A percentile compares a stretch with the other conserved stretches of the same genome.
Evolutionary conservation across 345 rosid genomes (phyloP).

Genomic region (Boechera divaricarpa): DNA sequence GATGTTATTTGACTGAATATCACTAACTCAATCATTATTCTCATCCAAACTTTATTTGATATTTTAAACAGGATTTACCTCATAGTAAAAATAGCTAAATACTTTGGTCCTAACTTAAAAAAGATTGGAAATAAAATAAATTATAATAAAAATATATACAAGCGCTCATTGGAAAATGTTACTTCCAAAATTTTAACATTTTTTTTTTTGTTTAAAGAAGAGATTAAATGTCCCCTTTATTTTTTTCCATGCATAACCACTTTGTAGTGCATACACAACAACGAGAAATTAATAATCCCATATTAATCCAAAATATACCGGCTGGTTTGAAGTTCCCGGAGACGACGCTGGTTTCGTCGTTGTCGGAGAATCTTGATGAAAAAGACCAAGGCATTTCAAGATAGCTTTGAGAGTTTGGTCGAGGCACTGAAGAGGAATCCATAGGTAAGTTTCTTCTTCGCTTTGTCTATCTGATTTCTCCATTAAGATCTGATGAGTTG

Average conservation of each 20-base stretch:
- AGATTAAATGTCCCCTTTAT: not conserved
- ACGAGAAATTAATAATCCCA: not conserved
- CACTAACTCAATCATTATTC: not conserved
- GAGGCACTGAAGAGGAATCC: constrained; percentile 29
- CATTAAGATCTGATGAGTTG: constrained; percentile 16
- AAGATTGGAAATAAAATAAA: not conserved
- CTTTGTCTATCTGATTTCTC: constrained; percentile 17
- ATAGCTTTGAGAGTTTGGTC: constrained; percentile 30
- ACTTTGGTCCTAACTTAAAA: not conserved
- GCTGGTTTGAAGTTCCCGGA: not conserved
- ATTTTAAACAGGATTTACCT: not conserved
- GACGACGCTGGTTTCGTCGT: not conserved
- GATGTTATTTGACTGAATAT: not conserved
- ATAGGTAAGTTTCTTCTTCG: constrained; percentile 23
- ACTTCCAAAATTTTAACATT: not conserved
- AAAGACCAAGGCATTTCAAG: constrained; percentile 28
- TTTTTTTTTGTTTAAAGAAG: not conserved
- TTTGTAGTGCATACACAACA: not conserved
- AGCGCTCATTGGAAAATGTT: not conserved
- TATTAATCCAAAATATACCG: not conserved
- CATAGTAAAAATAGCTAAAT: not conserved
- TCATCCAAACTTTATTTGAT: not conserved
- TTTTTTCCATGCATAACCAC: not conserved
- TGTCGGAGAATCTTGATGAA: constrained; percentile 21
- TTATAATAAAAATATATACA: not conserved